Percentiles rank a stretch among this genome's conserved stretches.
These are phyloP conservation scores for Isoetes engelmannii DNA, from an alignment of 83 land plant genomes.

Conservation along the genomic window DNA sequence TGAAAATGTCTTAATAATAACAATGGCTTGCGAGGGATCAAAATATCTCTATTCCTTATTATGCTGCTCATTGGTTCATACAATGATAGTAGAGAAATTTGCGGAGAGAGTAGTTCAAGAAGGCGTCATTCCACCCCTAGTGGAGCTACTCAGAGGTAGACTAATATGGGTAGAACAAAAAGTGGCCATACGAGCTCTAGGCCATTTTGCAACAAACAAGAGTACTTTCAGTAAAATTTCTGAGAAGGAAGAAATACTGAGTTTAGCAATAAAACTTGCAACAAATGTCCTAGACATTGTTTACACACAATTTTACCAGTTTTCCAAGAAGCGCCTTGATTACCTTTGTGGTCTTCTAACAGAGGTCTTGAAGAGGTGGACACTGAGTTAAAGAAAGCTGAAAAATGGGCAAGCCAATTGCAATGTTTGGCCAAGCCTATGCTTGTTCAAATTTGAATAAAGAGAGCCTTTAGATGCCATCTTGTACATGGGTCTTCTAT, in stretches of 20 bases:
- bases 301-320: constrained; percentile 52
- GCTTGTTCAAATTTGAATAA: constrained; percentile 63
- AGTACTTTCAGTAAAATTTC: constrained; percentile 58
- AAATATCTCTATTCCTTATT: constrained; percentile 4
- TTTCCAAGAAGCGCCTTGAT: constrained; percentile 39
- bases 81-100: constrained; percentile 60
- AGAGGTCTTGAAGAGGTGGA: constrained; percentile 70
- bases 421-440: constrained; percentile 92
- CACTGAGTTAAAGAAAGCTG: constrained; percentile 71
- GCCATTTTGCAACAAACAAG: constrained; percentile 77
- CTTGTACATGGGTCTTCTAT: constrained; percentile 58
- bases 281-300: background rate
- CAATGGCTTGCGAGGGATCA: background rate
- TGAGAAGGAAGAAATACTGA: constrained; percentile 22
- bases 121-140: constrained; percentile 65
- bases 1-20: constrained; percentile 1
- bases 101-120: constrained; percentile 66
- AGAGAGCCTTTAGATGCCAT: constrained; percentile 87
- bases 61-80: constrained; percentile 22
- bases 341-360: constrained; percentile 87
- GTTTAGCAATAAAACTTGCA: background rate
- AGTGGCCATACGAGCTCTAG: constrained; percentile 87
- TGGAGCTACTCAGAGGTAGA: constrained; percentile 78
- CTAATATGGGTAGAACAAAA: constrained; percentile 94
- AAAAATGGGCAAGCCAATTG: constrained; percentile 94